Evolutionary conservation across 2,329 filamentous ascomycete genomes (phyloP), one percentile per base, ranked within the genome.

Genomic region (Blastomyces gilchristii): DNA sequence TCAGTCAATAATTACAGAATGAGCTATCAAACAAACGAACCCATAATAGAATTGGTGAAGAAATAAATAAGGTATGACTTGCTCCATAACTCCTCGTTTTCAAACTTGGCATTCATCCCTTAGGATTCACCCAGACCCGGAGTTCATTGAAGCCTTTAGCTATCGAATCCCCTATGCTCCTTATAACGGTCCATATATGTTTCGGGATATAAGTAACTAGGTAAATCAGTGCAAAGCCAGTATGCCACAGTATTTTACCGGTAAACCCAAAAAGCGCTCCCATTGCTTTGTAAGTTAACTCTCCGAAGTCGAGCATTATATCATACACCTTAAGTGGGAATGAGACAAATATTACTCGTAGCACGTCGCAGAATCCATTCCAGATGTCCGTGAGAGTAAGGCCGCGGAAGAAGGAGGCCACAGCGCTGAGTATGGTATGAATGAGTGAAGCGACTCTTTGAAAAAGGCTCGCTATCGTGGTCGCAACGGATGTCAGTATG

Each of bases 281-380:
- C 59, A 61, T 52, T 9, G 34, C 12, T 52, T 53, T 54, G 9
- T 61, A 61, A 25, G 45, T 39, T 22, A 53, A 14, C 6, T 61
- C n/a, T n/a, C 47, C 45, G 39, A 61, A 41, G 2, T 41, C 31
- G 16, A 52, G 45, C 12, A 61, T 28, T n/a, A 39, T 34, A n/a
- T 52, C 47, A 25, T 49, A 53, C 1, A 61, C 37, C 52, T 41
- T 61, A n/a, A 39, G 47, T n/a, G 59, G 59, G 25, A 61, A 39
- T 22, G 47, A 52, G 11, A 53, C 25, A n/a, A 61, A 61, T 43
- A 61, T 34, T 11, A 53, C 37, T 18, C 18, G 18, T 18, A 53
- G 41, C 28, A 61, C 37, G 37, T 52, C 59, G 49, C 59, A 61
- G 37, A 61, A 41, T 25, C 59, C 59, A 37, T 61, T 61, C 59